Percentiles rank a stretch among this genome's conserved stretches.
These are phyloP conservation scores for Botryotinia globosa DNA, from an alignment of 2,329 filamentous ascomycete species.

Conservation along the genomic window DNA sequence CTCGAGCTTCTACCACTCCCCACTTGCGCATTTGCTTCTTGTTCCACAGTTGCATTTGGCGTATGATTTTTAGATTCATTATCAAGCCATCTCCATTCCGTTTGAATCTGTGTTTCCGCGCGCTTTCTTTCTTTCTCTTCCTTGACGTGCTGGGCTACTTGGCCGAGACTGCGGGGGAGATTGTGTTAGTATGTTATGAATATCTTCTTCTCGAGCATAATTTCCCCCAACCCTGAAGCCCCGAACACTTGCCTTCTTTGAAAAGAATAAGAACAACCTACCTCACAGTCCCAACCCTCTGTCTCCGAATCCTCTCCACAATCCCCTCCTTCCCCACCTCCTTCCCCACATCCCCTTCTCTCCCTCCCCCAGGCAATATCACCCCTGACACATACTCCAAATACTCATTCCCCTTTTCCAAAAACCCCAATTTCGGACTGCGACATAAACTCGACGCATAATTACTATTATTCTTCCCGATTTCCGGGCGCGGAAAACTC, in stretches of 20 bases:
- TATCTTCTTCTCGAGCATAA: not conserved
- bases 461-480: constrained; percentile 1
- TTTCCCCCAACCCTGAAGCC: no score
- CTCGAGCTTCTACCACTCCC: not conserved
- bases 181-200: not conserved
- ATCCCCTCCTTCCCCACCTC: constrained; percentile 24
- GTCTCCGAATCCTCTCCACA: constrained; percentile 31
- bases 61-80: constrained; percentile 1
- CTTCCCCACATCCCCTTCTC: not conserved
- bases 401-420: constrained; percentile 11
- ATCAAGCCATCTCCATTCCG: not conserved
- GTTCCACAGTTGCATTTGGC: not conserved
- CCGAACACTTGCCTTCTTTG: rapidly evolving
- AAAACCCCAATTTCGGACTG: constrained; percentile 4
- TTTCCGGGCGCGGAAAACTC: constrained; percentile 13
- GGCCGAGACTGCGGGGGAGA: not conserved
- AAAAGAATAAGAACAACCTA: not conserved
- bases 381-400: constrained; percentile 7
- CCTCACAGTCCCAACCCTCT: constrained; percentile 21
- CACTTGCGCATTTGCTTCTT: not conserved
- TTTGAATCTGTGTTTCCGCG: not conserved
- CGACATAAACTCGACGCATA: not conserved
- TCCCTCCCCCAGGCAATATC: not conserved
- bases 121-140: constrained; percentile 1
- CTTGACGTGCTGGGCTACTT: constrained; percentile 5